Evolutionary conservation across 768 basidiomycete genomes (phyloP).

Genomic region (Hygrophorus russula): DNA sequence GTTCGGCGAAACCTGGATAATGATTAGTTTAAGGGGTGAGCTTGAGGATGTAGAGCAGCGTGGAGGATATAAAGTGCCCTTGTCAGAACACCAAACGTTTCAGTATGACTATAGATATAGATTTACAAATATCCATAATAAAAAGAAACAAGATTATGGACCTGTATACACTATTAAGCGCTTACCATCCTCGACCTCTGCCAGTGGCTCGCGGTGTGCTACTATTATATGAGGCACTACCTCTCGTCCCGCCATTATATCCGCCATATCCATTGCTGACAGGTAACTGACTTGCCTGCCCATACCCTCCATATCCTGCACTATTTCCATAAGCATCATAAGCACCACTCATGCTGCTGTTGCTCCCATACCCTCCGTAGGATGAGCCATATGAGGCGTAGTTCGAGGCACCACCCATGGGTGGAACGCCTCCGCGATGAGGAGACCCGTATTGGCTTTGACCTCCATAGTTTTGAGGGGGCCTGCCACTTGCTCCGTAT

Average conservation of each 20-base stretch:
- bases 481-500: slow-evolving; percentile 13
- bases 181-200: too few relatives aligned
- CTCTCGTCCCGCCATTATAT: slow-evolving; percentile 8
- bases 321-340: slow-evolving; percentile 25
- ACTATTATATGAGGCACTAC: slow-evolving; percentile 15
- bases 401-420: slow-evolving; percentile 15
- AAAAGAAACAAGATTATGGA: too few relatives aligned
- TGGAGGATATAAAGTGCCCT: too few relatives aligned
- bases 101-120: too few relatives aligned
- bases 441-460: slow-evolving; percentile 16
- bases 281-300: slow-evolving; percentile 7
- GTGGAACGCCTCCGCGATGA: slow-evolving; percentile 14
- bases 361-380: slow-evolving; percentile 14
- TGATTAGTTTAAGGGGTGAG: background rate
- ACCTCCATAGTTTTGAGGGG: slow-evolving; percentile 11
- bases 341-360: slow-evolving; percentile 6
- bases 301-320: slow-evolving; percentile 30
- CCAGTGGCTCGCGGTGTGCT: background rate
- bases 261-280: slow-evolving; percentile 7
- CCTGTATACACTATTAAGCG: background rate
- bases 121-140: background rate
- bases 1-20: too few relatives aligned
- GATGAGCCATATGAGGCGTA: slow-evolving; percentile 15
- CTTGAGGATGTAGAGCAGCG: background rate
- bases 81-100: too few relatives aligned